Evolutionary conservation across 2,329 filamentous ascomycete genomes (phyloP), one percentile per base, ranked within the genome.

Genomic region (Stagonosporopsis rhizophila): DNA sequence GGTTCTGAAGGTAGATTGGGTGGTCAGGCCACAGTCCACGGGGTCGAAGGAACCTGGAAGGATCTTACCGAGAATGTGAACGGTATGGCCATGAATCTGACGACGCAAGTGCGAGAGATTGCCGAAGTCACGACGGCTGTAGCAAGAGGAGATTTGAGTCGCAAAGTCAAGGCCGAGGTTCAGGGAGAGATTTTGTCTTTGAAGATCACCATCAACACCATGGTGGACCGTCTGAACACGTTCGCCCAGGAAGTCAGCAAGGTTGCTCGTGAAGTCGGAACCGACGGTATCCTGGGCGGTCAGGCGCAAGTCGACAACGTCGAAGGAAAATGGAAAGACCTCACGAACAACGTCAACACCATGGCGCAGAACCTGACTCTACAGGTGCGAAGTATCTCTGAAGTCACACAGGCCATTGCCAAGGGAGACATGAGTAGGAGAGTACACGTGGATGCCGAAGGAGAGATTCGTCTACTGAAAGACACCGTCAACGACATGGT

Each of bases 401-500:
- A 92, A 53, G 93, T 96, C 70, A 96, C 92, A 1, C 92, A 96
- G 76, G 92, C 93, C 64, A 96, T 96, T 77, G 93, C 93, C 63
- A 92, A 95, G 73, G 94, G 94, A 71, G 92, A 97, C 78, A 92
- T 98, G 86, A 96, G 90, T 77, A 90, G 93, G 76, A 95, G 95
- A 79, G 96, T 98, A 69, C 90, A 96, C 64, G 94, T 98, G 7
- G 90, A 96, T 69, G 94, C 94, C 50, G 92, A 94, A 77, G 94
- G 94, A 78, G 94, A 98, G 77, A 96, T 98, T 62, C 85, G 95
- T 62, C 89, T 96, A 2, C 80, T 98, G 48, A 97, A 97, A 75
- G 92, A 96, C 72, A 98, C 94, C 39, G 96, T 97, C 80, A 97
- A 97, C 76, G 94, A 97, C 87, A 97, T 97, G 94, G 94, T 98